Evolutionary conservation across 2,329 filamentous ascomycete species (phyloP).

Genomic region (Drechslerella dactyloides): DNA sequence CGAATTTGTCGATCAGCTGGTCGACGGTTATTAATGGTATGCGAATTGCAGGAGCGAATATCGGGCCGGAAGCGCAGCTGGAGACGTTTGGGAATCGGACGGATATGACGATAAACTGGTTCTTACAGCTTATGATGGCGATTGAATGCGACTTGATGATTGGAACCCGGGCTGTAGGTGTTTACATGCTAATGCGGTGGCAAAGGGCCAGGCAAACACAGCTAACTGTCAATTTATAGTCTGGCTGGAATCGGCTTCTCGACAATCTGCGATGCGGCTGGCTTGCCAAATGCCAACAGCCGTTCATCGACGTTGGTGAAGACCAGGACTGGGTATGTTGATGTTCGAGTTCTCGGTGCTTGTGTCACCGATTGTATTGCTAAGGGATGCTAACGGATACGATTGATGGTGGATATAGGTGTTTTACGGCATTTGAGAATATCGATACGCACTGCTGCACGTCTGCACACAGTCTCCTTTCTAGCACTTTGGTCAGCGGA

Average conservation of each 20-base stretch:
- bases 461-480: neutral
- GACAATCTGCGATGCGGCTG: slow-evolving; percentile 54
- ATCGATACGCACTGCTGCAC: neutral
- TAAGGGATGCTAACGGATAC: neutral
- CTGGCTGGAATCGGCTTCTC: slow-evolving; percentile 54
- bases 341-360: too few relatives aligned
- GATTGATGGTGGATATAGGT: slow-evolving; percentile 5
- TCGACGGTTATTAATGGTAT: slow-evolving; percentile 12
- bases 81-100: slow-evolving; percentile 53
- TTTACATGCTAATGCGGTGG: too few relatives aligned
- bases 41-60: slow-evolving; percentile 51
- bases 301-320: slow-evolving; percentile 53
- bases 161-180: slow-evolving; percentile 52
- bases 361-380: too few relatives aligned
- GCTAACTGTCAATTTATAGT: slow-evolving; percentile 38
- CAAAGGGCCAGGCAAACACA: too few relatives aligned
- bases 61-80: slow-evolving; percentile 52
- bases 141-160: slow-evolving; percentile 53
- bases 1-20: neutral
- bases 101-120: slow-evolving; percentile 55
- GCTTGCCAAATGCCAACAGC: slow-evolving; percentile 52
- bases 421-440: slow-evolving; percentile 17
- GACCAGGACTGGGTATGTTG: slow-evolving; percentile 52
- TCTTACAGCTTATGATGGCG: slow-evolving; percentile 54
- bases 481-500: neutral